phyloP scores from a whole-genome alignment of 345 rosid species.

The Alliaria petiolata region DNA sequence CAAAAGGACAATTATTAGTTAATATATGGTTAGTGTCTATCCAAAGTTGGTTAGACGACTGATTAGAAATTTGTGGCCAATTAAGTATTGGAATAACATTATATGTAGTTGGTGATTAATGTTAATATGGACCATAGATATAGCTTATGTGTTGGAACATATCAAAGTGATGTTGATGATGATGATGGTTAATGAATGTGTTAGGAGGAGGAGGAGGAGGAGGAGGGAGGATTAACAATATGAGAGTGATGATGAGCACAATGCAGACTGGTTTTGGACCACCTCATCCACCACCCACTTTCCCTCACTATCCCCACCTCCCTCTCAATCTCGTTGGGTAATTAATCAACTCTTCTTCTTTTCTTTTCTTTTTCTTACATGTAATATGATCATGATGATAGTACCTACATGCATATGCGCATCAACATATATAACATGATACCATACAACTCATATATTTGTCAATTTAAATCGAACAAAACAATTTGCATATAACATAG shows the following conservation, averaged over 20 bases:
- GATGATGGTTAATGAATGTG: background rate
- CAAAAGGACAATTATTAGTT: background rate
- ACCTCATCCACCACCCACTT: slow-evolving; percentile 60
- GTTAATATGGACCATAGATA: background rate
- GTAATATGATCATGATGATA: slow-evolving; percentile 6
- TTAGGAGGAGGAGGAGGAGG: slow-evolving; percentile 43
- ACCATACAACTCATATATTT: slow-evolving; percentile 20
- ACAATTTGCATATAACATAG: slow-evolving; percentile 22
- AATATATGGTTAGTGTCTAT: background rate
- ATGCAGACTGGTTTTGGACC: slow-evolving; percentile 71
- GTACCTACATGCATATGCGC: slow-evolving; percentile 10
- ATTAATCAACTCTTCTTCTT: background rate
- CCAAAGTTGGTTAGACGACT: background rate
- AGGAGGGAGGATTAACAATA: slow-evolving; percentile 52
- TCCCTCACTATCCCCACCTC: slow-evolving; percentile 84
- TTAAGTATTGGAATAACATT: slow-evolving; percentile 1
- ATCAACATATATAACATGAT: slow-evolving; percentile 17
- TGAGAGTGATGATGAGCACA: slow-evolving; percentile 60
- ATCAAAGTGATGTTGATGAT: background rate
- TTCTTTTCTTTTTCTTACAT: background rate
- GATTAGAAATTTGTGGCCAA: background rate
- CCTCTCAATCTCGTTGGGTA: slow-evolving; percentile 78
- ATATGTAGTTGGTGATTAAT: slow-evolving; percentile 9
- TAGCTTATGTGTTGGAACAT: background rate
- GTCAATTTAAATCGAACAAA: background rate